phyloP scores from a whole-genome alignment of 2,329 filamentous ascomycete species.

The Cytospora leucostoma region DNA sequence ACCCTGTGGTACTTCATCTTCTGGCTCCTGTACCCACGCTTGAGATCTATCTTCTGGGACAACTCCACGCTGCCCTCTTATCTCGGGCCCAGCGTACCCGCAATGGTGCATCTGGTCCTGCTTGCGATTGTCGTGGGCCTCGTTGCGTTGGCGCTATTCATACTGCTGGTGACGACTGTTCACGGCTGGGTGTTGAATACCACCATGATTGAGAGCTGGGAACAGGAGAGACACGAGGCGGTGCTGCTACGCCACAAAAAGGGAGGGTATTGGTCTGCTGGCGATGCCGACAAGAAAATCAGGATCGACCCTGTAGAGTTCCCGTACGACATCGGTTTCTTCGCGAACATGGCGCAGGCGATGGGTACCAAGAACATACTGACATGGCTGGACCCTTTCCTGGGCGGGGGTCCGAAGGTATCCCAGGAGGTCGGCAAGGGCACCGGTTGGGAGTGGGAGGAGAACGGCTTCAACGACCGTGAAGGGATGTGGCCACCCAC shows the following conservation, averaged over 20 bases:
- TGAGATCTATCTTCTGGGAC: constrained; percentile 59
- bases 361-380: constrained; percentile 71
- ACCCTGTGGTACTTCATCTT: constrained; percentile 63
- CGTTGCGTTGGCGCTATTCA: constrained; percentile 60
- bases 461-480: constrained; percentile 74
- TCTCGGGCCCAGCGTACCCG: constrained; percentile 64
- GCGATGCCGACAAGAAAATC: constrained; percentile 34
- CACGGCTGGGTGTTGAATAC: constrained; percentile 67
- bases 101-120: constrained; percentile 63
- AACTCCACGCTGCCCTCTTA: constrained; percentile 70
- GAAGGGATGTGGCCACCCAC: constrained; percentile 63
- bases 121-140: constrained; percentile 59
- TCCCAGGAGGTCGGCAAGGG: constrained; percentile 39
- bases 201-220: constrained; percentile 83
- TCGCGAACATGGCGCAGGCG: constrained; percentile 70
- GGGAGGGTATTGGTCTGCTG: constrained; percentile 44
- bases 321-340: constrained; percentile 79
- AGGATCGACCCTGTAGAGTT: constrained; percentile 69
- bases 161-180: constrained; percentile 65
- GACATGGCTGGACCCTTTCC: constrained; percentile 70
- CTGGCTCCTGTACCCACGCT: constrained; percentile 61
- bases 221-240: constrained; percentile 64
- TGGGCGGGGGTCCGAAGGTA: constrained; percentile 49
- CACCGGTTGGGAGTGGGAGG: constrained; percentile 64
- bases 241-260: constrained; percentile 49